phyloP scores from a whole-genome alignment of 306 rosid species.

The Hippophae rhamnoides region DNA sequence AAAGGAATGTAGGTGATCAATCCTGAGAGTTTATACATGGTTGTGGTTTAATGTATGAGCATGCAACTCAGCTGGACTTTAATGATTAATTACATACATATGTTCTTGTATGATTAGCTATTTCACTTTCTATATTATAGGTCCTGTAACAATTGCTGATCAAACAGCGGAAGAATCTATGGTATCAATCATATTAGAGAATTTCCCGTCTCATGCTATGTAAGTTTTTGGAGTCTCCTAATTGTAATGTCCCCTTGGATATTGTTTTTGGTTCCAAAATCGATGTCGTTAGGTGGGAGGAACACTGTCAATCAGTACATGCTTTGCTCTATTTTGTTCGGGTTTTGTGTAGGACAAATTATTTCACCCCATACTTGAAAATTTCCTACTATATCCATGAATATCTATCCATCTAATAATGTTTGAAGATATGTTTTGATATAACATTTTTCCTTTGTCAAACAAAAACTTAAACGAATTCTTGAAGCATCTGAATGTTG shows the following conservation, averaged over 20 bases:
- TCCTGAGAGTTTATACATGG: no score
- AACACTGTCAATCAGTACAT: no score
- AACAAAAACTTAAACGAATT: constrained; percentile 2
- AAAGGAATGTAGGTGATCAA: no score
- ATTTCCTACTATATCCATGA: no score
- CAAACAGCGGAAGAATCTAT: constrained; percentile 81
- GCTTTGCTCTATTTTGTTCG: no score
- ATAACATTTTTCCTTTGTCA: background rate
- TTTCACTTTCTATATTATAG: constrained; percentile 24
- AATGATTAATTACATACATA: background rate
- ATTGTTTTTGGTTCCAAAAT: background rate
- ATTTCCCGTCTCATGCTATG: constrained; percentile 84
- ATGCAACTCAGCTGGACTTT: background rate
- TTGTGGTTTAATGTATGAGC: background rate
- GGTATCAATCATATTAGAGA: constrained; percentile 50
- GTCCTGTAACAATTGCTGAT: constrained; percentile 93
- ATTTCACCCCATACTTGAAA: no score
- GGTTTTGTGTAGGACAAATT: no score
- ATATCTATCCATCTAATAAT: background rate
- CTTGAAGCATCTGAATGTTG: constrained; percentile 1
- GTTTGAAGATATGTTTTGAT: background rate
- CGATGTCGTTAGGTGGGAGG: background rate
- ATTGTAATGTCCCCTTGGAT: background rate
- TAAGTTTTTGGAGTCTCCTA: constrained; percentile 15
- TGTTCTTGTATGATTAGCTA: background rate